These are phyloP conservation scores for Salpingoeca rosetta DNA, from an alignment of 78 protist species.

Conservation along the genomic window DNA sequence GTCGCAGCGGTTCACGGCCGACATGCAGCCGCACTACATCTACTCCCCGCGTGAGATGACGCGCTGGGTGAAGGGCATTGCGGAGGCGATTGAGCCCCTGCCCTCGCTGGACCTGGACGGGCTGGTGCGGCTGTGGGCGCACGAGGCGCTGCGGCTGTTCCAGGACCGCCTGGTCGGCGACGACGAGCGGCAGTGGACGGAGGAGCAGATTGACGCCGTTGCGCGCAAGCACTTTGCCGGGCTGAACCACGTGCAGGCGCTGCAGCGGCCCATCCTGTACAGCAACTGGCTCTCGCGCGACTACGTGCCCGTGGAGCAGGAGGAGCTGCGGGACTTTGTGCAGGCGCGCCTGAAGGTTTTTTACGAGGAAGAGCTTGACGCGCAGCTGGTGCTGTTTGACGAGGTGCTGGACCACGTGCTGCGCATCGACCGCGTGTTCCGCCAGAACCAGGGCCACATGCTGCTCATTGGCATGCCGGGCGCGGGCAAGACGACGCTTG, in stretches of 20 bases:
- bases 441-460: conserved; percentile 62
- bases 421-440: conserved; percentile 62
- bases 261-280: conserved; percentile 86
- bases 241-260: conserved; percentile 10
- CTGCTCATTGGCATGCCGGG: conserved; percentile 82
- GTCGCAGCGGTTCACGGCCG: conserved; percentile 51
- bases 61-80: conserved; percentile 88
- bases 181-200: conserved; percentile 83
- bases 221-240: conserved; percentile 63
- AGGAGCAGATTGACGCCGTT: conserved; percentile 41
- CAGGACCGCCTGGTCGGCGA: conserved; percentile 83
- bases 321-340: conserved; percentile 67
- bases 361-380: conserved; percentile 8
- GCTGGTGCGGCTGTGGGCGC: conserved; percentile 83
- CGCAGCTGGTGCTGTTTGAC: conserved; percentile 73
- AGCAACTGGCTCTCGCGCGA: conserved; percentile 69
- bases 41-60: conserved; percentile 94
- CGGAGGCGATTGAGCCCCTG: conserved; percentile 18
- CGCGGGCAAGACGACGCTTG: conserved; percentile 63
- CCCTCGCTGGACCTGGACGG: conserved; percentile 36
- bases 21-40: conserved; percentile 81
- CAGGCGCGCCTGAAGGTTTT: conserved; percentile 69
- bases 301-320: conserved; percentile 62
- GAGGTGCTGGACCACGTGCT: conserved; percentile 66
- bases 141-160: conserved; percentile 95